Base-by-base conservation (phyloP, 2,329 filamentous ascomycete species). In the Colletotrichum sp. region DNA sequence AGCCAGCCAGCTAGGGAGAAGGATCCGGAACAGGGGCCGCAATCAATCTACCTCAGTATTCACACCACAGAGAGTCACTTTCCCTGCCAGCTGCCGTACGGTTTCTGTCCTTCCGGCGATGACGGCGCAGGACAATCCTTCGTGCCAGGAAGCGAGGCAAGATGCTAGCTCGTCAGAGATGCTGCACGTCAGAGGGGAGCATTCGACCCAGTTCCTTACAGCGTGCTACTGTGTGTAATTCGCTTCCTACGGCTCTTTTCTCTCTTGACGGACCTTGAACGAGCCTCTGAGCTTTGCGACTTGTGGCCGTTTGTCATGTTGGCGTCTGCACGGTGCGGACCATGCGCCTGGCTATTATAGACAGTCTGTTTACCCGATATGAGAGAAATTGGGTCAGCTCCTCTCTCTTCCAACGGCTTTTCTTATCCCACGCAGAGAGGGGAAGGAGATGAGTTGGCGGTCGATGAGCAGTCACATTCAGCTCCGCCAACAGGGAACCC, bases 391-490 rank as follows among this genome's bases (percentile, higher is more conserved):
- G 43, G 70, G 48, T 39, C 56, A 48, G 64, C 73, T 73, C 56
- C 52, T 61, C 62, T 73, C n/a, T 56, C 32, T 52, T 65, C 60
- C 25, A 56, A 55, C 62, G 30, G 55, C 55, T 58, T 28, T 61
- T 65, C 25, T 69, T 55, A 58, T 48, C 70, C 70, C 64, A 43
- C 65, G 73, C 70, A 65, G 36, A 65, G 70, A 75, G 64, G 73
- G 73, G 68, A 52, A 64, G 58, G 43, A 67, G 69, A 68, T 75
- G 73, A 75, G 73, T 73, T 75, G 73, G 73, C 70, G 70, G 73
- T 72, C 65, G 73, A 75, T 68, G 70, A 73, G 73, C 43, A 75
- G 64, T 73, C 69, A 64, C 62, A 72, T 75, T 73, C 70, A 73
- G 32, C 60, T 65, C 64, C 64, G 55, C 64, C 34, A 18, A 25